Evolutionary conservation across 331 rosid species (phyloP), one percentile per base, ranked within the genome.

Genomic region (Dryas integrifolia): DNA sequence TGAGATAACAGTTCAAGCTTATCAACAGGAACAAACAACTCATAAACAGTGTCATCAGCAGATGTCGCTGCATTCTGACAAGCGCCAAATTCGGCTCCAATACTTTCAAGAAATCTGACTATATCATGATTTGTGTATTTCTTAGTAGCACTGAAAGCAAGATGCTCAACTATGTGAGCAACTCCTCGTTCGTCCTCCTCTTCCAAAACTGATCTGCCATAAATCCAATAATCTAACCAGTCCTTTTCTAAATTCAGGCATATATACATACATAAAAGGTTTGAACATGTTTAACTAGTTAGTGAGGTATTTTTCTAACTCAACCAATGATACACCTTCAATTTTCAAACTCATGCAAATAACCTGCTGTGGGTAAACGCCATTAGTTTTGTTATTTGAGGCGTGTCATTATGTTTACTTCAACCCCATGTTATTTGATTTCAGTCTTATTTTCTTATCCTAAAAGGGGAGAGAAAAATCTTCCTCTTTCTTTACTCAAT

Each of bases 131-230:
- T 89, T 64, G 91, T 89, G 80, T 94, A 94, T 47, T 78, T 86
- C 86, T 63, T 65, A 3, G 97, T 91, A 67, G 98, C 98, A 78
- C 97, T 94, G 70, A 94, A 94, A 67, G 98, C 96, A 76, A 94
- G 98, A 69, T 94, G 98, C 88, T 94, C 98, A 56, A 94, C 90
- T 72, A 94, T 85, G 87, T 94, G 98, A 72, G 97, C 97, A 78
- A 94, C 96, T 78, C 98, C 98, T 9, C 98, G 97, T 62, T 94
- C 96, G 38, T 89, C 92, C 59, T 94, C 98, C 82, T 94, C 98
- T 83, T 94, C 98, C 70, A 91, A 82, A 82, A 94, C 96, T 85
- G 97, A 94, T 79, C 98, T 94, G 97, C 82, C 84, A 81, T 76
- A 39, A 84, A 73, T 43, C 74, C 71, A 62, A 70, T 77, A 74